A percentile compares a stretch with the other conserved stretches of the same genome.
These are phyloP conservation scores for Chaetomiaceae sp. DNA, from an alignment of 2,329 filamentous ascomycete genomes.

Conservation along the genomic window DNA sequence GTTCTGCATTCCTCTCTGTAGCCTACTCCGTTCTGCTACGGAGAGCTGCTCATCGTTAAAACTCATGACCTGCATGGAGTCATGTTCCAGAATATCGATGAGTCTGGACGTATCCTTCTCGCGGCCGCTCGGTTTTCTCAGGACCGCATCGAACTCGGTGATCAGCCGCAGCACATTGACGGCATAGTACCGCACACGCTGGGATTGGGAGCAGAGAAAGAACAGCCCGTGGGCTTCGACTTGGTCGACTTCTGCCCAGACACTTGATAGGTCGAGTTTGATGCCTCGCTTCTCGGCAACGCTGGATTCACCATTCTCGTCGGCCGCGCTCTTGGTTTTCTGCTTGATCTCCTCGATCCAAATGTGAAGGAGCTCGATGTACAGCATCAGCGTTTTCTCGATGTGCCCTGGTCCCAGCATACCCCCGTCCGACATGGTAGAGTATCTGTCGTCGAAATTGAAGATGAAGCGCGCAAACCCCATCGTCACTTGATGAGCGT, in stretches of 20 bases:
- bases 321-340: conserved; percentile 69
- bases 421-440: conserved; percentile 95
- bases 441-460: conserved; percentile 95
- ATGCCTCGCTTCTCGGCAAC: conserved; percentile 65
- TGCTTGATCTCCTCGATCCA: conserved; percentile 97
- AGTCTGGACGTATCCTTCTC: conserved; percentile 67
- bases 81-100: conserved; percentile 87
- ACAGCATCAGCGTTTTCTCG: conserved; percentile 85
- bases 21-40: conserved; percentile 83
- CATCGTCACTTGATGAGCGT: conserved; percentile 93
- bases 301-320: conserved; percentile 59
- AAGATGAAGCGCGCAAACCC: conserved; percentile 98
- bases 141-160: conserved; percentile 84
- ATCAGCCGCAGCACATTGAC: conserved; percentile 90
- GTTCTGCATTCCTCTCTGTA: conserved; percentile 85
- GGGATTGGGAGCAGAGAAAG: conserved; percentile 93
- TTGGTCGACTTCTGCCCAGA: conserved; percentile 92
- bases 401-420: conserved; percentile 94
- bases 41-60: conserved; percentile 89
- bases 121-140: conserved; percentile 61
- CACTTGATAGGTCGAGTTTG: conserved; percentile 78
- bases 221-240: conserved; percentile 95
- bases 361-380: conserved; percentile 88
- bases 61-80: conserved; percentile 83
- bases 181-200: conserved; percentile 81